phyloP scores from a whole-genome alignment of 2,329 filamentous ascomycete genomes.

The Diaporthe sp. region DNA sequence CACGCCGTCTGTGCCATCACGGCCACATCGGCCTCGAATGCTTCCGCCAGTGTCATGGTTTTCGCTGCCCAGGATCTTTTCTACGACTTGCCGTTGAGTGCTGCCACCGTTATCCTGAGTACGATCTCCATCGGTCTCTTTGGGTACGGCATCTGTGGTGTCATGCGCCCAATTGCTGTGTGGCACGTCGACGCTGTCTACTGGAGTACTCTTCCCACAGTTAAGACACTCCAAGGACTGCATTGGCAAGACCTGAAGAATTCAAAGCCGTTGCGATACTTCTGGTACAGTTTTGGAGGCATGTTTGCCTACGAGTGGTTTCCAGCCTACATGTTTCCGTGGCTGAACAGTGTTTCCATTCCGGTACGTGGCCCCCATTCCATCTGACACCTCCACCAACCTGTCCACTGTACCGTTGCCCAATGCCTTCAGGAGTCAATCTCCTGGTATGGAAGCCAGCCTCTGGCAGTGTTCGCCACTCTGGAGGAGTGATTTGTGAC shows the following conservation, averaged over 20 bases:
- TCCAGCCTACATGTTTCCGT: constrained; percentile 68
- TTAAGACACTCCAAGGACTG: constrained; percentile 67
- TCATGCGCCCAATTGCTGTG: constrained; percentile 67
- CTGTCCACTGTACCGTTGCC: not conserved
- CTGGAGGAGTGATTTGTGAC: not conserved
- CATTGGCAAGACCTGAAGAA: constrained; percentile 66
- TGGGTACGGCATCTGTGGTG: constrained; percentile 67
- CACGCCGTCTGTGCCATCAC: constrained; percentile 68
- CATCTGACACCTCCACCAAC: too few species aligned
- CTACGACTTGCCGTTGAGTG: constrained; percentile 61
- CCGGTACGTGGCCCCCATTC: constrained; percentile 46
- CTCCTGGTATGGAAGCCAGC: not conserved
- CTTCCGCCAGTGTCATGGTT: constrained; percentile 56
- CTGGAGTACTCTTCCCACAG: constrained; percentile 66
- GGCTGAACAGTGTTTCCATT: constrained; percentile 68
- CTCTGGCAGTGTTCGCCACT: too few species aligned
- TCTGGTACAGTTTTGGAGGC: constrained; percentile 64
- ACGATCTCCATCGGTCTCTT: constrained; percentile 69
- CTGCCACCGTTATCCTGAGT: constrained; percentile 62
- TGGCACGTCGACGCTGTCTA: constrained; percentile 71
- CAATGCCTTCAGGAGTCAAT: not conserved
- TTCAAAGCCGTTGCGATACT: constrained; percentile 65
- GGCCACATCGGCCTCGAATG: constrained; percentile 67
- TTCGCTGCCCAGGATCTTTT: constrained; percentile 66
- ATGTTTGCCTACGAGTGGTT: constrained; percentile 68